Evolutionary conservation across 2,329 filamentous ascomycete genomes (phyloP), one percentile per base, ranked within the genome.

Genomic region (Aspergillus unguis): DNA sequence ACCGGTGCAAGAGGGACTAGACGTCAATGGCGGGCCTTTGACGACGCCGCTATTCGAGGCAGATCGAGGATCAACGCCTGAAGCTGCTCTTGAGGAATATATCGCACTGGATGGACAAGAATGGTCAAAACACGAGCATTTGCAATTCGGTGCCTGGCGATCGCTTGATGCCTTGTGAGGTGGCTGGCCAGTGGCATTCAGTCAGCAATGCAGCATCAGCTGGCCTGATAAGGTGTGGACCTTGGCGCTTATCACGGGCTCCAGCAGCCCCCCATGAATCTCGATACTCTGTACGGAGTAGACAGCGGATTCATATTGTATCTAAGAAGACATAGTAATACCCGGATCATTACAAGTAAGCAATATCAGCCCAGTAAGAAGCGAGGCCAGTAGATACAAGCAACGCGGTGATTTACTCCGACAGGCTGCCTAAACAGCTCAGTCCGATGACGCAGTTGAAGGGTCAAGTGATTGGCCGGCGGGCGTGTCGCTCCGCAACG

Each of bases 401-500:
- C 17, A 17, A 17, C 17, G 17, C 17, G 17, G 17, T 17, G 17
- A 17, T 17, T 17, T 17, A 17, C 17, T 17, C 17, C 7, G 1
- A n/a, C 26, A 4, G 27, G 41, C 46, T 35, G 46, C 37, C 31
- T 37, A 9, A 41, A 23, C 23, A 31, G 38, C 47, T 40, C 25
- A 52, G 48, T 44, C 54, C 54, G 49, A 62, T 63, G 61, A 63
- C 60, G 60, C 61, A 63, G 55, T 50, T 40, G 40, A 37, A 17
- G 25, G 40, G 25, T 31, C 48, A 17, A 47, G 26, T 61, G 58
- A 62, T 60, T 63, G 53, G 58, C 59, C 44, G 51, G 23, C 32
- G 50, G 44, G 38, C 35, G 40, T 42, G 56, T 59, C 57, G 54
- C 58, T 62, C 59, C 57, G 59, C 61, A 64, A 62, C 61, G 56